A percentile compares a stretch with the other conserved stretches of the same genome.
Evolutionary conservation across 768 basidiomycete species (phyloP).

Genomic region (Brasilioporus rufonigricans): DNA sequence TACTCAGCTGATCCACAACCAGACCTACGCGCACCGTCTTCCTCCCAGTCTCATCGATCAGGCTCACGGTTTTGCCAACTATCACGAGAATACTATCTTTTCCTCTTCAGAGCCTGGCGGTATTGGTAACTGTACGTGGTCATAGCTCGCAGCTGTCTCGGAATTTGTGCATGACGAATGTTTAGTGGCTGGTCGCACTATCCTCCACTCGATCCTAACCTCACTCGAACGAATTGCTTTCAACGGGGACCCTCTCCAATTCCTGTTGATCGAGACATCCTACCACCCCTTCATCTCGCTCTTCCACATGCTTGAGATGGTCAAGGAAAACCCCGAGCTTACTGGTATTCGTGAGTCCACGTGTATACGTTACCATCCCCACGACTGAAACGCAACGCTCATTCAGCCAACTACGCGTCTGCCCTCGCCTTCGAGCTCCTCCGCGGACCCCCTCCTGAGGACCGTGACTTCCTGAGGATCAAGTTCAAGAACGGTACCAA

Average conservation of each 20-base stretch:
- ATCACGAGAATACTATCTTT: conserved; percentile 78
- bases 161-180: conserved; percentile 7
- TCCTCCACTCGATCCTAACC: conserved; percentile 66
- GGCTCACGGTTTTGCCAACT: conserved; percentile 72
- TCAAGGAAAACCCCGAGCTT: conserved; percentile 55
- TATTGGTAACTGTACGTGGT: conserved; percentile 72
- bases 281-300: conserved; percentile 92
- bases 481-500: conserved; percentile 82
- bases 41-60: conserved; percentile 78
- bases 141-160: background rate
- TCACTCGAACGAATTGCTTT: conserved; percentile 78
- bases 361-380: background rate
- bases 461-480: conserved; percentile 80
- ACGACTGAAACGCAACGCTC: conserved; percentile 10
- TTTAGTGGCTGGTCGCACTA: conserved; percentile 78
- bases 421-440: conserved; percentile 79
- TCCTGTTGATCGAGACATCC: conserved; percentile 75
- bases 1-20: conserved; percentile 77
- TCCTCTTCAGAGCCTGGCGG: conserved; percentile 56
- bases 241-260: conserved; percentile 75
- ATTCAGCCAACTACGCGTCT: conserved; percentile 66
- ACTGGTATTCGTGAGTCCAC: conserved; percentile 59
- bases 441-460: conserved; percentile 69
- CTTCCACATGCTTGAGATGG: conserved; percentile 72
- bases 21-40: conserved; percentile 73